These are phyloP conservation scores for Aspergillus sojae DNA, from an alignment of 2,329 filamentous ascomycete genomes.

Conservation along the genomic window DNA sequence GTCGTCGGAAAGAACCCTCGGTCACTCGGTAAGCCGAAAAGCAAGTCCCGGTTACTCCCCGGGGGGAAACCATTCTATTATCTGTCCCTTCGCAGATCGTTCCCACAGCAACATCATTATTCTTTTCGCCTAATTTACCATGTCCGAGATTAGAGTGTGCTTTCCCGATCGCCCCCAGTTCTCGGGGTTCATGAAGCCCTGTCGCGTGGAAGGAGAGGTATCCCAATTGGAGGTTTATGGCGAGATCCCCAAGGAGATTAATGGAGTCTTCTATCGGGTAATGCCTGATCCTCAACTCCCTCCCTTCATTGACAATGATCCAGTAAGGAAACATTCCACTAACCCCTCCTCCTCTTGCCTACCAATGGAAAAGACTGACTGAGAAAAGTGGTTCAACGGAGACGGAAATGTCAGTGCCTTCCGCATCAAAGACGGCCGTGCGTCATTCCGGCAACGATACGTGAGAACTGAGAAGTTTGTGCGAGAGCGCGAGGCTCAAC, in stretches of 20 bases:
- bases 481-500: constrained; percentile 41
- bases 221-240: constrained; percentile 47
- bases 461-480: constrained; percentile 47
- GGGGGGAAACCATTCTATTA: too few relatives aligned
- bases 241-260: constrained; percentile 48
- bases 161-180: constrained; percentile 21
- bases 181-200: constrained; percentile 34
- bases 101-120: too few relatives aligned
- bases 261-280: constrained; percentile 54
- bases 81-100: too few relatives aligned
- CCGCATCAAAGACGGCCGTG: constrained; percentile 35
- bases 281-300: constrained; percentile 53
- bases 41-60: too few relatives aligned
- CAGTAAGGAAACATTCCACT: constrained; percentile 8
- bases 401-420: constrained; percentile 47
- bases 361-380: too few relatives aligned
- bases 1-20: too few relatives aligned
- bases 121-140: too few relatives aligned
- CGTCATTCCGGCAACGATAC: constrained; percentile 40
- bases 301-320: constrained; percentile 36
- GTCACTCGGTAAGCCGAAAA: too few relatives aligned
- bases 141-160: too few relatives aligned
- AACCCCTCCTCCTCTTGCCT: too few relatives aligned
- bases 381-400: constrained; percentile 37
- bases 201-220: constrained; percentile 46